Evolutionary conservation across 345 rosid genomes (phyloP), one percentile per base, ranked within the genome.

Genomic region (Excoecaria agallocha): DNA sequence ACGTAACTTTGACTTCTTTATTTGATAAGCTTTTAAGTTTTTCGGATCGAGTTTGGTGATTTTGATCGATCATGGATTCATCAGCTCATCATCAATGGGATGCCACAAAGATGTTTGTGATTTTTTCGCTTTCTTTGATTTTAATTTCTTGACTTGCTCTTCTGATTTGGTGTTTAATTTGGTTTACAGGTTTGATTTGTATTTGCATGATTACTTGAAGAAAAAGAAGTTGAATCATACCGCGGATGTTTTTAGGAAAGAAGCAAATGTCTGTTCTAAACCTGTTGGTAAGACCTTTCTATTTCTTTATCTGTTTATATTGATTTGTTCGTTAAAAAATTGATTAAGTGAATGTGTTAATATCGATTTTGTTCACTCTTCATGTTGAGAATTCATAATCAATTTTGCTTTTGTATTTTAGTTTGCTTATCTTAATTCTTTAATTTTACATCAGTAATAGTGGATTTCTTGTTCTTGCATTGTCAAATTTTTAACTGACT

Each of bases 121-220:
- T 20, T 49, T 52, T 15, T 75, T 54, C 12, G 15, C 10, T 19
- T 66, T 1, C 22, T 30, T 15, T 64, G n/a, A 0, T 24, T 2
- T 39, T 63, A 4, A 19, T 30, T 70, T 71, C 19, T 10, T 70
- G 24, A 30, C 25, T 10, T 37, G 12, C 56, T 52, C 48, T 30
- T 38, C 49, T 20, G 58, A 59, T 71, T 73, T 71, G 69, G 66
- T 48, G 52, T 9, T 74, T 30, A 1, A 30, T 30, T 30, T 30
- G 30, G 20, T 60, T 58, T 37, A 13, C 55, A 84, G 87, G 78
- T 45, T 84, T 74, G 78, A 84, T 13, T 72, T 58, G 45, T 84
- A 79, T 72, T 46, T 84, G 79, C 82, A 73, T 30, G 87, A 84
- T 80, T 82, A 84, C 68, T n/a, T 84, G 66, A 52, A 69, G 75